Base-by-base conservation (phyloP, 1,139 yeast species). In the Candida sojae region DNA sequence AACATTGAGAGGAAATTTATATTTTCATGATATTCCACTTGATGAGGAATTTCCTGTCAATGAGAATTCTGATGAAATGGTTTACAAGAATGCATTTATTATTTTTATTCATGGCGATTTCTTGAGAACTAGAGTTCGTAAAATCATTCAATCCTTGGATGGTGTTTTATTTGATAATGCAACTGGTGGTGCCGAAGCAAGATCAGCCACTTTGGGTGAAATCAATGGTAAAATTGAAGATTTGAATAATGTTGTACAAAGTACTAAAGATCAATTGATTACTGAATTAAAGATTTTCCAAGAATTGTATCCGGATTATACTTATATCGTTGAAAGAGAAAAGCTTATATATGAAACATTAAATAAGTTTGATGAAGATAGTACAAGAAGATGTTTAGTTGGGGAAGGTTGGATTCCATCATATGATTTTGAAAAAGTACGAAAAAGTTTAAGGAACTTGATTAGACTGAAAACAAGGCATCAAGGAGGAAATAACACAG, bases 371-470 rank as follows among this genome's bases (percentile, higher is more conserved):
- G 88, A 87, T 62, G 89, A 84, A 64, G 97, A 92, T 64, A 82
- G 84, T 50, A 83, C 90, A 35, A 80, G 98, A 67, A 82, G 93
- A 59, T 88, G 96, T 52, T 73, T 93, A 48, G 90, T 93, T 51
- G 98, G 96, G n/a, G 99, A 93, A 73, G 99, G 98, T 31, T 93
- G 99, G 99, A 79, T 91, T 34, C 96, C 96, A 1, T 59, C 56
- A 30, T 53, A 58, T 13, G 76, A 73, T 47, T 60, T 65, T 45
- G 52, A 48, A 7, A 54, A 52, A 23, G 58, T 69, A 25, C 64
- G 68, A 31, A 59, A 48, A 28, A 60, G 68, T 4, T 61, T 71
- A 46, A 61, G 55, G 40, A 57, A 53, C 31, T 57, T 71, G 42
- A 59, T 71, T 9, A 55, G 67, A 36, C 60, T 58, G 7, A 67